Conservation (phyloP, 2,329 filamentous ascomycete genomes). For the Clarireedia hainanense region DNA sequence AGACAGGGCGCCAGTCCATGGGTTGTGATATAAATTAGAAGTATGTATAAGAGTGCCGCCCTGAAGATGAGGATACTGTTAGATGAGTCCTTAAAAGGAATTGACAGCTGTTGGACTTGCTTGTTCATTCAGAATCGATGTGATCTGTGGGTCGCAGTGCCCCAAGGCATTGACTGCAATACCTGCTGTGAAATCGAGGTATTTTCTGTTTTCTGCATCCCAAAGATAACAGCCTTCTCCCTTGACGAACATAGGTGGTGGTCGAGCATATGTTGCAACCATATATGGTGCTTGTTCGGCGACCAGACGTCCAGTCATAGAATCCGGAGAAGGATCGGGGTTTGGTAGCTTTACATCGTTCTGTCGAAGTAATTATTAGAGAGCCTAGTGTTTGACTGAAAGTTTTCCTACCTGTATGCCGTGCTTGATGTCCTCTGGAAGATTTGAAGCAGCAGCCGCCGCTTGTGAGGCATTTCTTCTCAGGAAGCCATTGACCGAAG, state of each 20-base stretch:
- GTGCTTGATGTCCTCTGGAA: slow-evolving; percentile 30
- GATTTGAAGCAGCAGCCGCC: slow-evolving; percentile 31
- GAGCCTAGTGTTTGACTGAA: background rate
- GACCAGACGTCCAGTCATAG: slow-evolving; percentile 66
- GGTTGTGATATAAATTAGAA: slow-evolving; percentile 96
- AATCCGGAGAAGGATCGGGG: slow-evolving; percentile 66
- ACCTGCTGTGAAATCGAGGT: slow-evolving; percentile 90
- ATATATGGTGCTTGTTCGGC: slow-evolving; percentile 76
- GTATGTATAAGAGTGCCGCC: slow-evolving; percentile 76
- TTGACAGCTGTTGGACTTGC: slow-evolving; percentile 33
- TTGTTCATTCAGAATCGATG: slow-evolving; percentile 69
- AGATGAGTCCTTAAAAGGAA: background rate
- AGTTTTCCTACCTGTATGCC: slow-evolving; percentile 29
- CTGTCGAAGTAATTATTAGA: slow-evolving; percentile 13
- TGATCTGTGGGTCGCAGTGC: slow-evolving; percentile 77
- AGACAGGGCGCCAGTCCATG: slow-evolving; percentile 85
- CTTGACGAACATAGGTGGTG: slow-evolving; percentile 80
- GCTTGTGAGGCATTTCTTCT: slow-evolving; percentile 28
- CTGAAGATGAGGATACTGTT: slow-evolving; percentile 30
- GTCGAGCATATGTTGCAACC: slow-evolving; percentile 91
- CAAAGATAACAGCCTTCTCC: slow-evolving; percentile 83
- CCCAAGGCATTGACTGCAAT: slow-evolving; percentile 93
- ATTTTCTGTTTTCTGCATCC: slow-evolving; percentile 82
- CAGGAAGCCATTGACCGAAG: slow-evolving; percentile 17
- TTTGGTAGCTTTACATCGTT: slow-evolving; percentile 45